phyloP scores from a whole-genome alignment of 192 early-diverging fungal genomes.

The Coemansia aciculifera region DNA sequence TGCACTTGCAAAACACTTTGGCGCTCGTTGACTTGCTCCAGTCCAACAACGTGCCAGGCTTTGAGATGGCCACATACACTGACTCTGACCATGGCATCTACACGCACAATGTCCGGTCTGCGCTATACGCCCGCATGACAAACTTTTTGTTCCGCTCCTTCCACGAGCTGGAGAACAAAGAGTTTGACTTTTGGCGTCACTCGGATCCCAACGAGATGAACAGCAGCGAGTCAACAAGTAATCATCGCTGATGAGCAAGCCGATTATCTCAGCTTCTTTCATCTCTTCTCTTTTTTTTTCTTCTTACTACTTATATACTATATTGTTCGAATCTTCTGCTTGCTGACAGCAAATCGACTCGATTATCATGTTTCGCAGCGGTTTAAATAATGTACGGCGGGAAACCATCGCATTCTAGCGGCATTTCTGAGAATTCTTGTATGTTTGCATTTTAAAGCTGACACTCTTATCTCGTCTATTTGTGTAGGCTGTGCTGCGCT shows the following conservation, averaged over 20 bases:
- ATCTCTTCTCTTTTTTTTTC: constrained; percentile 2
- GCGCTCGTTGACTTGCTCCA: constrained; percentile 76
- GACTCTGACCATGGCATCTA: constrained; percentile 90
- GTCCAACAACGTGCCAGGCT: constrained; percentile 68
- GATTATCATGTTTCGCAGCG: constrained; percentile 8
- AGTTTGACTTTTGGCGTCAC: constrained; percentile 52
- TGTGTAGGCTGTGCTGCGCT: constrained; percentile 28
- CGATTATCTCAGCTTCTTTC: not conserved
- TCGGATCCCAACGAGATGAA: constrained; percentile 24
- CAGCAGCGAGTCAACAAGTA: not conserved
- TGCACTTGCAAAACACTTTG: constrained; percentile 92
- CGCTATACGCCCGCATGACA: constrained; percentile 63
- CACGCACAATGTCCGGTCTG: constrained; percentile 70
- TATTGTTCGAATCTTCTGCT: not conserved
- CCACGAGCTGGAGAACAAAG: constrained; percentile 53
- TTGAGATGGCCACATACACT: constrained; percentile 85
- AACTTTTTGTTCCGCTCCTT: constrained; percentile 58
- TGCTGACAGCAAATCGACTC: not conserved
- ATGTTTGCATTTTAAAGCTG: not conserved
- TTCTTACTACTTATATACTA: not conserved
- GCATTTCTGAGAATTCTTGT: not conserved
- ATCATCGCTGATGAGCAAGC: not conserved
- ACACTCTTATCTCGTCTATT: not conserved
- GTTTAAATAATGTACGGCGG: constrained; percentile 14
- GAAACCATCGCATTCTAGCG: not conserved